These are phyloP conservation scores for Dactylellina cionopaga DNA, from an alignment of 2,329 filamentous ascomycete species.

Conservation along the genomic window DNA sequence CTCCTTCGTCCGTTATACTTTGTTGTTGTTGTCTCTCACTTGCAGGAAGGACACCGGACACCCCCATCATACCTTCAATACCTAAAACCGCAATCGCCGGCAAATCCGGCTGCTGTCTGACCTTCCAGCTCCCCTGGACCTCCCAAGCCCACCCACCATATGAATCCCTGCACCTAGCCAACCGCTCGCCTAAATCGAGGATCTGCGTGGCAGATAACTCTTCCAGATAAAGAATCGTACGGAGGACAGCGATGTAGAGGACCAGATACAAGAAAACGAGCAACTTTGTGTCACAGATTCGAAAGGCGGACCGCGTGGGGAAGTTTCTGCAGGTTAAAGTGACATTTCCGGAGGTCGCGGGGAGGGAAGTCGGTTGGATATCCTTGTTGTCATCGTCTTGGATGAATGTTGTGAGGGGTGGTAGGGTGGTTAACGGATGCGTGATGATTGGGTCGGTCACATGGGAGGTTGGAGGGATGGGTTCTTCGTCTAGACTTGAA, in stretches of 20 bases:
- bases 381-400: slow-evolving; percentile 31
- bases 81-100: slow-evolving; percentile 29
- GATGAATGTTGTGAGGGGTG: slow-evolving; percentile 24
- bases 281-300: slow-evolving; percentile 16
- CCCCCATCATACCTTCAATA: neutral
- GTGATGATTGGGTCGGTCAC: slow-evolving; percentile 3
- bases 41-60: neutral
- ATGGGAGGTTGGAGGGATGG: neutral
- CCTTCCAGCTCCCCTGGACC: slow-evolving; percentile 29
- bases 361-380: neutral
- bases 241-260: slow-evolving; percentile 14
- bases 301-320: neutral
- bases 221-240: slow-evolving; percentile 23
- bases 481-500: too few relatives aligned
- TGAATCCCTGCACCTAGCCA: slow-evolving; percentile 26
- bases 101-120: slow-evolving; percentile 32
- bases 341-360: neutral
- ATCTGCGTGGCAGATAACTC: slow-evolving; percentile 23
- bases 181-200: slow-evolving; percentile 22
- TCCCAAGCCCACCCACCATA: slow-evolving; percentile 26
- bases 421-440: neutral
- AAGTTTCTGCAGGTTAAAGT: slow-evolving; percentile 27
- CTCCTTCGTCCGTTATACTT: neutral
- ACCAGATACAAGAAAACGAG: slow-evolving; percentile 9
- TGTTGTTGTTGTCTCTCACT: neutral